These are phyloP conservation scores for Phyllachora maydis DNA, from an alignment of 2,329 filamentous ascomycete species.

Conservation along the genomic window DNA sequence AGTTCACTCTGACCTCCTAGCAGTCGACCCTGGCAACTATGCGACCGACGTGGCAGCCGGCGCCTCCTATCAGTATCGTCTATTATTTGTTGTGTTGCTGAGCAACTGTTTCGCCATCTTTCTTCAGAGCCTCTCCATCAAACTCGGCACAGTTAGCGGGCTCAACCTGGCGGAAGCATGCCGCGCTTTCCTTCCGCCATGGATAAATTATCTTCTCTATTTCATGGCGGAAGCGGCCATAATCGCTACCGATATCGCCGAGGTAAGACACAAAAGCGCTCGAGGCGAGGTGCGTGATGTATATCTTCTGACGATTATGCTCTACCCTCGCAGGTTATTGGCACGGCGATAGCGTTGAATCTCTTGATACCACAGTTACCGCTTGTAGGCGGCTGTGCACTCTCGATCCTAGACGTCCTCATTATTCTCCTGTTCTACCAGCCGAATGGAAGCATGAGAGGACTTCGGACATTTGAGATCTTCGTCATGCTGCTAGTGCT, in stretches of 20 bases:
- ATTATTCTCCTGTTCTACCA: slow-evolving; percentile 46
- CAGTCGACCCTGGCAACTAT: slow-evolving; percentile 45
- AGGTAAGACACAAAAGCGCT: slow-evolving; percentile 17
- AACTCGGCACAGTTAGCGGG: slow-evolving; percentile 48
- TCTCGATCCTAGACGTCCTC: slow-evolving; percentile 49
- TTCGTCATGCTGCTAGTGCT: slow-evolving; percentile 43
- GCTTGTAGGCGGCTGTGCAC: slow-evolving; percentile 44
- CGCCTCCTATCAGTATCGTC: slow-evolving; percentile 39
- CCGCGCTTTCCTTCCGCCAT: slow-evolving; percentile 40
- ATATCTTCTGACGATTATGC: background rate
- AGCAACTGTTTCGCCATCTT: slow-evolving; percentile 54
- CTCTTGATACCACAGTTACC: slow-evolving; percentile 41
- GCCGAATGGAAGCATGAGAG: slow-evolving; percentile 34
- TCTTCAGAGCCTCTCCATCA: slow-evolving; percentile 46
- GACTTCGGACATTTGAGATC: slow-evolving; percentile 40
- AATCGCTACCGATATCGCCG: slow-evolving; percentile 51
- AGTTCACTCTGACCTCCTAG: slow-evolving; percentile 1
- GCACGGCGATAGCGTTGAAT: slow-evolving; percentile 49
- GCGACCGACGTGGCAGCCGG: slow-evolving; percentile 50
- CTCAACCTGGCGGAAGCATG: slow-evolving; percentile 47
- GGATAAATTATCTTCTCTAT: slow-evolving; percentile 43
- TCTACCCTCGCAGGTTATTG: slow-evolving; percentile 30
- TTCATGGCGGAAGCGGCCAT: slow-evolving; percentile 44
- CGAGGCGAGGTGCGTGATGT: background rate
- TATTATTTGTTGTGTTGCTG: slow-evolving; percentile 48